Percentiles rank a stretch among this genome's conserved stretches.
phyloP scores from a whole-genome alignment of 2,329 filamentous ascomycete genomes.

The Cercospora zeina region DNA sequence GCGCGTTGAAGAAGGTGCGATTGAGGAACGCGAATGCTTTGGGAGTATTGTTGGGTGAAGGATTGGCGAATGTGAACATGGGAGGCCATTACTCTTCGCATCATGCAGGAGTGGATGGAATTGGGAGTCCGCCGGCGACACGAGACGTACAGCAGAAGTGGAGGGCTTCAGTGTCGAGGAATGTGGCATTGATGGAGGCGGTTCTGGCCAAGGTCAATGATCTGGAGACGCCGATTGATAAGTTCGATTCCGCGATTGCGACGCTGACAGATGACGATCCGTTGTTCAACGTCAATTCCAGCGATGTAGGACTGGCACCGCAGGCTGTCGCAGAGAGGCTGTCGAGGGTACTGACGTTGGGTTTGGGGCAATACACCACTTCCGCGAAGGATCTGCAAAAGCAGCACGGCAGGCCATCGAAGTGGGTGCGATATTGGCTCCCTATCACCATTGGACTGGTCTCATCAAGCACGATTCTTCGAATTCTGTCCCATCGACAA shows the following conservation, averaged over 20 bases:
- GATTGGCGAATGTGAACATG: slow-evolving; percentile 59
- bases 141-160: slow-evolving; percentile 51
- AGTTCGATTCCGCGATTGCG: slow-evolving; percentile 58
- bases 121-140: slow-evolving; percentile 32
- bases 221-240: slow-evolving; percentile 56
- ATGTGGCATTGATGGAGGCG: slow-evolving; percentile 81
- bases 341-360: slow-evolving; percentile 65
- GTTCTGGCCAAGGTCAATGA: slow-evolving; percentile 71
- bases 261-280: slow-evolving; percentile 56
- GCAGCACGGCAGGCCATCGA: slow-evolving; percentile 73
- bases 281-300: slow-evolving; percentile 46
- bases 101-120: slow-evolving; percentile 26
- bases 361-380: slow-evolving; percentile 66
- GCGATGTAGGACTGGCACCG: slow-evolving; percentile 37
- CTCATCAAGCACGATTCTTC: slow-evolving; percentile 83
- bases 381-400: slow-evolving; percentile 58
- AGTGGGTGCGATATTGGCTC: slow-evolving; percentile 83
- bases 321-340: slow-evolving; percentile 67
- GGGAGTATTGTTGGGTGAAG: slow-evolving; percentile 84
- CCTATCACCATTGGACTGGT: slow-evolving; percentile 69
- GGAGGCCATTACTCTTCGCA: neutral
- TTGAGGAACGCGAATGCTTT: slow-evolving; percentile 82
- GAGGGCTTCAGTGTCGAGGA: slow-evolving; percentile 76
- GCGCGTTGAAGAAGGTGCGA: slow-evolving; percentile 68
- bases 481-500: slow-evolving; percentile 70